Percentiles rank a stretch among this genome's conserved stretches.
These are phyloP conservation scores for Dictyophora rubrovolvata DNA, from an alignment of 768 basidiomycete genomes.

Conservation along the genomic window DNA sequence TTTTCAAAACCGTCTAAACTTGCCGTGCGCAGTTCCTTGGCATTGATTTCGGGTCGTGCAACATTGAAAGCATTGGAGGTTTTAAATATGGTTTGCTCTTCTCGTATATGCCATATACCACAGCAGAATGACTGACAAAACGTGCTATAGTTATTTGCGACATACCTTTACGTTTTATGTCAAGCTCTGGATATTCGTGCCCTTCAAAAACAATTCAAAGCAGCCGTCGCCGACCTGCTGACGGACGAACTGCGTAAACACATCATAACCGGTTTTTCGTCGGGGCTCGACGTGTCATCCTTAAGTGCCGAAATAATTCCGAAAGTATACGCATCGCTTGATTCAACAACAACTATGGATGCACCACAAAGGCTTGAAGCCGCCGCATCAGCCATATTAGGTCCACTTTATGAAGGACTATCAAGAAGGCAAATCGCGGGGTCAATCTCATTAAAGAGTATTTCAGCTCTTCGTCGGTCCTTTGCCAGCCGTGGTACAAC, in stretches of 20 bases:
- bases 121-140: background rate
- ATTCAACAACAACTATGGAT: constrained; percentile 68
- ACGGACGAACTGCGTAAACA: constrained; percentile 34
- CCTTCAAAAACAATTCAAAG: constrained; percentile 54
- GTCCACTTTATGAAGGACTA: constrained; percentile 35
- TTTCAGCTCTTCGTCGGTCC: constrained; percentile 44
- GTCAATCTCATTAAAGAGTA: constrained; percentile 14
- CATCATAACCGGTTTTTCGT: constrained; percentile 30
- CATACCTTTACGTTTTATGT: constrained; percentile 68
- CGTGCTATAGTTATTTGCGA: constrained; percentile 40
- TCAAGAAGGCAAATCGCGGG: constrained; percentile 36
- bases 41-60: constrained; percentile 72
- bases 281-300: constrained; percentile 22
- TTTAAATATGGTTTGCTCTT: constrained; percentile 38
- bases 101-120: background rate
- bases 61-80: constrained; percentile 73
- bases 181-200: constrained; percentile 85
- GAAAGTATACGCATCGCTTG: constrained; percentile 43
- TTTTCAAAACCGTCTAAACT: too few species aligned
- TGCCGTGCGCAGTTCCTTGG: constrained; percentile 48
- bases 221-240: constrained; percentile 38
- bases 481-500: constrained; percentile 39
- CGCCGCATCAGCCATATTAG: constrained; percentile 52
- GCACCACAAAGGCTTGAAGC: constrained; percentile 56
- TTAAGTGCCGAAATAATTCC: constrained; percentile 4